phyloP scores from a whole-genome alignment of 1,284 basidiomycete species.

The Naganishia albida region DNA sequence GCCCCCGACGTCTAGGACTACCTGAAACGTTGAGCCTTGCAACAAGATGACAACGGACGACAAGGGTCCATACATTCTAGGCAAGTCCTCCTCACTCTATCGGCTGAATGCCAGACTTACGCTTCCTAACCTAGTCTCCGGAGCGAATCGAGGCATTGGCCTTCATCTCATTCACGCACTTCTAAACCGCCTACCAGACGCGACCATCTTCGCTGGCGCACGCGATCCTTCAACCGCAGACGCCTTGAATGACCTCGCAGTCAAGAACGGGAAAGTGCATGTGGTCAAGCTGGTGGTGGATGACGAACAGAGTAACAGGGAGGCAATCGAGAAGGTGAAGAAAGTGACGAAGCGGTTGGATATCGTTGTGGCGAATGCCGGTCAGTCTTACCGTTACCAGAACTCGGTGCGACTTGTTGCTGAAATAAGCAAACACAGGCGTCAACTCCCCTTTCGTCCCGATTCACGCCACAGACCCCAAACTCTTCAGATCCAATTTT shows the following conservation, averaged over 20 bases:
- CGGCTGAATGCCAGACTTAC: neutral
- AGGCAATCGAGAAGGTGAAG: conserved; percentile 31
- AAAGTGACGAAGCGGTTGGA: conserved; percentile 32
- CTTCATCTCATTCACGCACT: conserved; percentile 34
- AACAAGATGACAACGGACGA: neutral
- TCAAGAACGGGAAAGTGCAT: conserved; percentile 24
- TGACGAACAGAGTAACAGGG: conserved; percentile 32
- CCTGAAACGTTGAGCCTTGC: too few species aligned
- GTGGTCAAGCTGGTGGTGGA: conserved; percentile 31
- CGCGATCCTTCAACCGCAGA: conserved; percentile 34
- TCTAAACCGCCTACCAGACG: conserved; percentile 22
- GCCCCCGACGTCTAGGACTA: too few species aligned
- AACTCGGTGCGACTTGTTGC: too few species aligned
- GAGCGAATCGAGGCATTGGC: conserved; percentile 38
- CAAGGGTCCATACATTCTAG: conserved; percentile 4
- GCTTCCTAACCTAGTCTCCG: conserved; percentile 30
- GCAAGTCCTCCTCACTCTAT: conserved; percentile 1
- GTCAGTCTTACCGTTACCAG: conserved; percentile 8
- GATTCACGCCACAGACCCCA: neutral
- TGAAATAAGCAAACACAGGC: too few species aligned
- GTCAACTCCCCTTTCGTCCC: neutral
- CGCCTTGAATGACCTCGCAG: conserved; percentile 33
- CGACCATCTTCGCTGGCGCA: conserved; percentile 38
- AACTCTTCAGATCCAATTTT: conserved; percentile 16
- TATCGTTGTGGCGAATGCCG: conserved; percentile 34